Percentiles rank a stretch among this genome's conserved stretches.
These are phyloP conservation scores for Quercus rubra DNA, from an alignment of 306 rosid species.

Conservation along the genomic window DNA sequence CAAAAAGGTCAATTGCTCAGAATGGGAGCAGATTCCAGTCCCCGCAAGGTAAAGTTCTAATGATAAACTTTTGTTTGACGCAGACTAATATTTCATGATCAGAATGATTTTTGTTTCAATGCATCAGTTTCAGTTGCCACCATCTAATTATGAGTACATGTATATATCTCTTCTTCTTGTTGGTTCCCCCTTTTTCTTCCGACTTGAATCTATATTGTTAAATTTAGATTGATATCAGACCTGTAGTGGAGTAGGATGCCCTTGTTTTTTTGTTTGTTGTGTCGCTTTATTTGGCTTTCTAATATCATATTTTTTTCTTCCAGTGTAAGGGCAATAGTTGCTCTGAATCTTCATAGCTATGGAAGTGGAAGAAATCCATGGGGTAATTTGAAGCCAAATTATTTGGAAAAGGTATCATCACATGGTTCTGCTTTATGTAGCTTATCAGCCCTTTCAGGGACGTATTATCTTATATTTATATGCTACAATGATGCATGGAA, in stretches of 20 bases:
- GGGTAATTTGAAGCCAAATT: slow-evolving; percentile 84
- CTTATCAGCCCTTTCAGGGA: background rate
- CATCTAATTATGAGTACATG: background rate
- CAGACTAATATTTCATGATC: background rate
- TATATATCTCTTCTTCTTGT: too few species aligned
- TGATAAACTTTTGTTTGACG: background rate
- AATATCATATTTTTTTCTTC: slow-evolving; percentile 29
- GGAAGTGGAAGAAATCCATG: slow-evolving; percentile 99
- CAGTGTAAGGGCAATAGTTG: slow-evolving; percentile 96
- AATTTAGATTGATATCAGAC: background rate
- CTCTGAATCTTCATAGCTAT: slow-evolving; percentile 88
- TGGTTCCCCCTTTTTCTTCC: background rate
- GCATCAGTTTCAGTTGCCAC: background rate
- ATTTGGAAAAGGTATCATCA: slow-evolving; percentile 83
- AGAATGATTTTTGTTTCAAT: background rate
- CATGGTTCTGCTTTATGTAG: slow-evolving; percentile 1
- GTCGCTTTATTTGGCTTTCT: slow-evolving; percentile 8
- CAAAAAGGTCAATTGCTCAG: slow-evolving; percentile 73
- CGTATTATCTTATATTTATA: background rate
- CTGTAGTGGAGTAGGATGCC: slow-evolving; percentile 6
- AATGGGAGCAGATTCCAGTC: slow-evolving; percentile 83
- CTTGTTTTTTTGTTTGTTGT: slow-evolving; percentile 3
- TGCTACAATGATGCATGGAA: background rate
- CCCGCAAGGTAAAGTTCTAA: slow-evolving; percentile 60
- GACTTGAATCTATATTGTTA: background rate